Evolutionary conservation across 768 basidiomycete species (phyloP).

Genomic region (Russula ochroleuca): DNA sequence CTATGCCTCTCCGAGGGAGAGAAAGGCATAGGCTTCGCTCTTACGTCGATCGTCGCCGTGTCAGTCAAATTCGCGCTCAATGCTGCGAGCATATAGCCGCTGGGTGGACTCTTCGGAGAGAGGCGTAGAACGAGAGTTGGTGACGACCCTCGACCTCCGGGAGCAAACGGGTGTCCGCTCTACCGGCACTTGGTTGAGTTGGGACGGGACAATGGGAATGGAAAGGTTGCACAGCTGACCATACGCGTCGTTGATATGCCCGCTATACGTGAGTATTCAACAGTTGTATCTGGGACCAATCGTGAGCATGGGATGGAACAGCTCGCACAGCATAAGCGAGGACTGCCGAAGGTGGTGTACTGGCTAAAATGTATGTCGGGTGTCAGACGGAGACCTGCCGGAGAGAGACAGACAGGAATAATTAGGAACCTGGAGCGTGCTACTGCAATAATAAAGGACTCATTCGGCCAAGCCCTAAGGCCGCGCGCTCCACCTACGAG

Average conservation of each 20-base stretch:
- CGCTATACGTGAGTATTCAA: conserved; percentile 58
- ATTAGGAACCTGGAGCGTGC: neutral
- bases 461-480: too few relatives aligned
- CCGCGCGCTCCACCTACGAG: too few relatives aligned
- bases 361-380: too few relatives aligned
- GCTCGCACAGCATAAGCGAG: too few relatives aligned
- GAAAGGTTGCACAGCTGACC: conserved; percentile 51
- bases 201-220: neutral
- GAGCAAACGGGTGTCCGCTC: neutral
- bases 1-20: neutral
- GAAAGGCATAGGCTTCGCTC: neutral
- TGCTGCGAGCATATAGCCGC: conserved; percentile 8
- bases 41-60: too few relatives aligned
- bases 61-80: neutral
- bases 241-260: conserved; percentile 77
- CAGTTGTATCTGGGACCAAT: conserved; percentile 64
- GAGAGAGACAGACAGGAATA: too few relatives aligned
- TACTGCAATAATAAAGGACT: too few relatives aligned
- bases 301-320: conserved; percentile 26
- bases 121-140: too few relatives aligned
- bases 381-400: too few relatives aligned
- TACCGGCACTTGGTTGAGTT: neutral
- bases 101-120: neutral
- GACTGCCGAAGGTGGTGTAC: conserved; percentile 33
- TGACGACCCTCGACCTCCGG: neutral